phyloP scores from a whole-genome alignment of 176 grass and related monocot species.

The Areca catechu region DNA sequence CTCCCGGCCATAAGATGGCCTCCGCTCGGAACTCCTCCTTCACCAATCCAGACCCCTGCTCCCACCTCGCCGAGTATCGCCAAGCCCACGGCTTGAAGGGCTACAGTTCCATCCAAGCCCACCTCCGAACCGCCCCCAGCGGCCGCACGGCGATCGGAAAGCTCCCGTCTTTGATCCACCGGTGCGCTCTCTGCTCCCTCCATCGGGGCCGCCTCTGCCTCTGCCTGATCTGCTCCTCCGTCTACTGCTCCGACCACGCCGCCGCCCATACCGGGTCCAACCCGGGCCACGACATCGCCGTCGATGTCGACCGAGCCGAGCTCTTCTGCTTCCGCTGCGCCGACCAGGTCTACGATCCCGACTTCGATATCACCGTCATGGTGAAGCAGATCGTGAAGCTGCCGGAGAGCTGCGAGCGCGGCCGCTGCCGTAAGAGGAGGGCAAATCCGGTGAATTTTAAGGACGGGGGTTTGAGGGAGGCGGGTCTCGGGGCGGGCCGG shows the following conservation, averaged over 20 bases:
- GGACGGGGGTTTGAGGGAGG: not conserved
- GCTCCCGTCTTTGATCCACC: slow-evolving; percentile 3
- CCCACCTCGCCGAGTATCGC: slow-evolving; percentile 21
- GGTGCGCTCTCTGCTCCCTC: not conserved
- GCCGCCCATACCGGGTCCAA: not conserved
- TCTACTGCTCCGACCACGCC: slow-evolving; percentile 13
- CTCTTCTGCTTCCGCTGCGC: slow-evolving; percentile 17
- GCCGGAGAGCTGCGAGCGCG: not conserved
- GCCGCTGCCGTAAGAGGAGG: slow-evolving; percentile 5
- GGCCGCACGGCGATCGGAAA: slow-evolving; percentile 9
- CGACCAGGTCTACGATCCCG: slow-evolving; percentile 28
- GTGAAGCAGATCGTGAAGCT: slow-evolving; percentile 12
- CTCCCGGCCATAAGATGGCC: no score
- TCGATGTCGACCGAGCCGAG: slow-evolving; percentile 21
- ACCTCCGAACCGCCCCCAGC: slow-evolving; percentile 3
- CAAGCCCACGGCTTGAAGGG: slow-evolving; percentile 2
- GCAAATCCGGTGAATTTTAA: not conserved
- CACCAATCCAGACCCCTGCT: slow-evolving; percentile 12
- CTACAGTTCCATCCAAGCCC: slow-evolving; percentile 14
- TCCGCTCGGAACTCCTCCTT: not conserved
- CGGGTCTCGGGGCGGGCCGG: not conserved
- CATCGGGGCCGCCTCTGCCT: slow-evolving; percentile 4
- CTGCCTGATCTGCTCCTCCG: slow-evolving; percentile 16
- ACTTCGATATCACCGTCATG: slow-evolving; percentile 20
- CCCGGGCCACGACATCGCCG: slow-evolving; percentile 19